A percentile compares a stretch with the other conserved stretches of the same genome.
Conservation (phyloP, 2,329 filamentous ascomycete species). For the Pseudodiploospora longispora region DNA sequence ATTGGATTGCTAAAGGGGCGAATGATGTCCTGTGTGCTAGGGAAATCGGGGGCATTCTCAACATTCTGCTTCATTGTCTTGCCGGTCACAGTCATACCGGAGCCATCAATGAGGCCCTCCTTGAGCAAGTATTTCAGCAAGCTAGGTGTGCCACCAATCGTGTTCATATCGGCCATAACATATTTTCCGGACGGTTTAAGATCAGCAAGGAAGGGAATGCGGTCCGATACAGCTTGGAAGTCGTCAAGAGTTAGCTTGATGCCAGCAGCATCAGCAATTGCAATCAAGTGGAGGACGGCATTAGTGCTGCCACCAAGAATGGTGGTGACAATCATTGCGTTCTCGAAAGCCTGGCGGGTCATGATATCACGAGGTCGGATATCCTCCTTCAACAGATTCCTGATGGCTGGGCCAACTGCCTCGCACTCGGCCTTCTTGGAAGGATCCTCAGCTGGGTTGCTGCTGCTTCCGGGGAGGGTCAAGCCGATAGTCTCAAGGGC, state of each 20-base stretch:
- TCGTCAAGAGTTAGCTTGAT: slow-evolving; percentile 79
- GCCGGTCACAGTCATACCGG: slow-evolving; percentile 75
- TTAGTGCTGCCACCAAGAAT: slow-evolving; percentile 81
- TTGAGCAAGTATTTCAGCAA: slow-evolving; percentile 83
- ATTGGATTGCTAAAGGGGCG: slow-evolving; percentile 74
- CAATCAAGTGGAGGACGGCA: slow-evolving; percentile 76
- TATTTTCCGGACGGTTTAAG: slow-evolving; percentile 82
- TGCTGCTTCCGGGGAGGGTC: slow-evolving; percentile 75
- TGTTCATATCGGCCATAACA: slow-evolving; percentile 76
- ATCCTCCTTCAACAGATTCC: slow-evolving; percentile 65
- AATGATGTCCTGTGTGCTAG: slow-evolving; percentile 73
- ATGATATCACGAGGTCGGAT: slow-evolving; percentile 72
- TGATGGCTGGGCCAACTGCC: slow-evolving; percentile 63
- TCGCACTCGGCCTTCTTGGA: slow-evolving; percentile 68
- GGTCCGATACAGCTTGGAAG: slow-evolving; percentile 75
- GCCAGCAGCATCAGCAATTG: slow-evolving; percentile 73
- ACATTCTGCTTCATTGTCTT: slow-evolving; percentile 87
- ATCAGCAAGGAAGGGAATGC: slow-evolving; percentile 71
- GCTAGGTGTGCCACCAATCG: slow-evolving; percentile 78
- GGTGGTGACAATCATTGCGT: slow-evolving; percentile 76
- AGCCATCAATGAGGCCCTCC: slow-evolving; percentile 73
- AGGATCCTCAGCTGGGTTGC: slow-evolving; percentile 66
- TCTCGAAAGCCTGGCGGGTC: slow-evolving; percentile 73
- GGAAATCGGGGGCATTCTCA: slow-evolving; percentile 63
- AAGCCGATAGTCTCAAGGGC: slow-evolving; percentile 87